Conservation (phyloP, 2,329 filamentous ascomycete species). For the Coniochaeta prunicola region DNA sequence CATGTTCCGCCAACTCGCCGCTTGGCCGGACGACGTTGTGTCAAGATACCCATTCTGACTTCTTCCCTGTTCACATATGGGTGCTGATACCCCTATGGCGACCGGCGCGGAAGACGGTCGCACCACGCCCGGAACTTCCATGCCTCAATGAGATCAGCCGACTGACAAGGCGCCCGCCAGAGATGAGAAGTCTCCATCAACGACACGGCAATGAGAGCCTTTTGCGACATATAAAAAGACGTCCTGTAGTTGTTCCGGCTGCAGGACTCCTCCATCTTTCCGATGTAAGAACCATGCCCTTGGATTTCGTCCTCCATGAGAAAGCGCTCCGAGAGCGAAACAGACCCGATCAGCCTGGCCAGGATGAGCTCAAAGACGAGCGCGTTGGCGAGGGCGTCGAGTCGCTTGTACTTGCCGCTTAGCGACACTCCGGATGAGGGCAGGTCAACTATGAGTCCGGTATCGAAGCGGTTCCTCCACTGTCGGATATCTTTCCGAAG, state of each 20-base stretch:
- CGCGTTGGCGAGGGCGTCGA: not conserved
- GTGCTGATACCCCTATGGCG: not conserved
- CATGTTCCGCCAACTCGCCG: not conserved
- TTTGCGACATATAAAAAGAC: not conserved
- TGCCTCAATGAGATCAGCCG: not conserved
- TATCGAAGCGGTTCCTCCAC: not conserved
- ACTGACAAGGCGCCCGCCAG: not conserved
- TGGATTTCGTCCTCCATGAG: not conserved
- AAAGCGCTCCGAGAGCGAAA: not conserved
- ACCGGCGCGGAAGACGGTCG: not conserved
- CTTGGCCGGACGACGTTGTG: not conserved
- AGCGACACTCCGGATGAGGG: not conserved
- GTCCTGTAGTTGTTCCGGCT: not conserved
- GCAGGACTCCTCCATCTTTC: not conserved
- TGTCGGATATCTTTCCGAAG: not conserved
- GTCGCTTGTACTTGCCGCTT: not conserved
- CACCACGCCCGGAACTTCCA: not conserved
- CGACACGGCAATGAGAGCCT: not conserved
- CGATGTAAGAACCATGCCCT: not conserved
- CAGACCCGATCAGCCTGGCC: not conserved
- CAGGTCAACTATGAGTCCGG: not conserved
- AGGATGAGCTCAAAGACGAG: not conserved
- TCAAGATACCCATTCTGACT: not conserved
- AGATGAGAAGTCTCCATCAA: not conserved
- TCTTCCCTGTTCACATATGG: not conserved